Evolutionary conservation across 2,329 filamentous ascomycete species (phyloP).

Genomic region (Colletotrichum neosansevieriae): DNA sequence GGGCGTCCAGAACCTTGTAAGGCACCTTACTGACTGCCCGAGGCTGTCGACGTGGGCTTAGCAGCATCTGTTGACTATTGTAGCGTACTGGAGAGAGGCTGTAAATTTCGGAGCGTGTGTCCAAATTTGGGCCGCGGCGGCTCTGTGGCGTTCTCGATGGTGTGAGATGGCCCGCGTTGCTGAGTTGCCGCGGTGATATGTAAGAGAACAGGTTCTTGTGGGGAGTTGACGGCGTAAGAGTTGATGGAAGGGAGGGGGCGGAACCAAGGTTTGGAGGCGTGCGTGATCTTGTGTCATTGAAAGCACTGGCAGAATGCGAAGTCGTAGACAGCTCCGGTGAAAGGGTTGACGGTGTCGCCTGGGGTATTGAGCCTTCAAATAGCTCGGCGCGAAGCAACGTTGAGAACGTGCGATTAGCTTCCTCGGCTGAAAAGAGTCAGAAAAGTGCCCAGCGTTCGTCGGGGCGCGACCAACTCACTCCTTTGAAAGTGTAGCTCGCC

Average conservation of each 20-base stretch:
- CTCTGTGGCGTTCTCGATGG: constrained; percentile 91
- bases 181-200: constrained; percentile 79
- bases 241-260: constrained; percentile 74
- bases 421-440: constrained; percentile 72
- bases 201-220: constrained; percentile 98
- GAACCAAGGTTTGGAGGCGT: constrained; percentile 81
- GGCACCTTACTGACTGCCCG: constrained; percentile 95
- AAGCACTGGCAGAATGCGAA: constrained; percentile 61
- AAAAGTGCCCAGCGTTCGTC: not conserved
- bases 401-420: constrained; percentile 94
- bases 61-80: constrained; percentile 91
- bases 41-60: constrained; percentile 89
- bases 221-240: constrained; percentile 90
- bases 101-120: constrained; percentile 92
- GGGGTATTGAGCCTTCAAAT: constrained; percentile 90
- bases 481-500: constrained; percentile 95
- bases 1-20: constrained; percentile 97
- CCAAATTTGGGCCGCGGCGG: constrained; percentile 87
- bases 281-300: constrained; percentile 78
- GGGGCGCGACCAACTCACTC: constrained; percentile 66
- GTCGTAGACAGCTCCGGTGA: constrained; percentile 68
- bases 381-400: constrained; percentile 89
- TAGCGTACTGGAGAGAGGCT: constrained; percentile 94
- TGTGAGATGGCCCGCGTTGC: constrained; percentile 83
- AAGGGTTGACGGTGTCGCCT: constrained; percentile 74